phyloP scores from a whole-genome alignment of 805 yeast genomes.

The Myxozyma sirexii region DNA sequence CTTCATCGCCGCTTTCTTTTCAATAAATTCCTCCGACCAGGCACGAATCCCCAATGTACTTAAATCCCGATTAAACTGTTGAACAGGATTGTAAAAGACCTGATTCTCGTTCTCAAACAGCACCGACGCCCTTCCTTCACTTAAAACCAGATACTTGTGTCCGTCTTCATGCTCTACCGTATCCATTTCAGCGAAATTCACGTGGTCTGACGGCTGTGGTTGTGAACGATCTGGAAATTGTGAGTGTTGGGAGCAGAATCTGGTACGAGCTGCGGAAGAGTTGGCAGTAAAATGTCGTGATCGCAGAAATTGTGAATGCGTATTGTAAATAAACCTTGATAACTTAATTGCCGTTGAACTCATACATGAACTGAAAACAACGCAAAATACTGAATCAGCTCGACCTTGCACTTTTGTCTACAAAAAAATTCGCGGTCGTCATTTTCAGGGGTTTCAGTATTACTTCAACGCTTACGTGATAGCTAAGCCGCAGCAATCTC shows the following conservation, averaged over 20 bases:
- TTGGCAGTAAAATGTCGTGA: background rate
- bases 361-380: background rate
- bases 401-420: background rate
- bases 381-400: background rate
- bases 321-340: background rate
- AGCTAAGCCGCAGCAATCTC: too few species aligned
- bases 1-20: constrained; percentile 41
- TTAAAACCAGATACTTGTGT: constrained; percentile 30
- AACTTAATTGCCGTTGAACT: background rate
- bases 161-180: constrained; percentile 8
- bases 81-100: constrained; percentile 95
- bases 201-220: background rate
- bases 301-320: background rate
- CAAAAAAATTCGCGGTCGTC: background rate
- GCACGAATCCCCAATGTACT: constrained; percentile 84
- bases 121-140: constrained; percentile 84
- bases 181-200: constrained; percentile 3
- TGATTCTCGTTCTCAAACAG: constrained; percentile 77
- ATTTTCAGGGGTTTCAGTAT: too few species aligned
- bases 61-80: constrained; percentile 92
- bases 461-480: too few species aligned
- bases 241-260: background rate
- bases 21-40: constrained; percentile 68
- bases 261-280: background rate
- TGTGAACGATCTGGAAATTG: background rate